Base-by-base conservation (phyloP, 768 basidiomycete species). In the Dictyophora rubrovolvata region DNA sequence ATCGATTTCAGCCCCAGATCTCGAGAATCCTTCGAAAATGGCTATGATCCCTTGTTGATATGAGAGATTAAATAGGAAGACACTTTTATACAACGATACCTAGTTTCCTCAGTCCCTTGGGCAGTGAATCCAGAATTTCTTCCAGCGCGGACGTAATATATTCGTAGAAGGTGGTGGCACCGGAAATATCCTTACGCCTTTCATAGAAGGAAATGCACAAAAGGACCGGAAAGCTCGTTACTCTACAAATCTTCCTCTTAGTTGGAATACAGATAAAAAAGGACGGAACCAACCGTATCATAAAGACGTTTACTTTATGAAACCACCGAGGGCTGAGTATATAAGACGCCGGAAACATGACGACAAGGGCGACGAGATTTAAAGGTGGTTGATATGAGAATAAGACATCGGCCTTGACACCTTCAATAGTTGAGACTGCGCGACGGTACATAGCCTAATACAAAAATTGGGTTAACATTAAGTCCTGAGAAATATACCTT, bases 301-400 rank as follows among this genome's bases (percentile, higher is more conserved):
- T 79, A 66, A 91, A 87, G 1, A 93, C 90, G 63, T 93, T 93
- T 65, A 88, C 89, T 75, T 97, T 97, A 69, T 98, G 95, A 69
- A 98, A 97, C 93, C 93, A 97, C 56, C 95, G 78, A n/a, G 93
- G 92, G 7, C 79, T 79, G n/a, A 96, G 75, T 54, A 93, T 71
- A 69, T 89, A 93, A 63, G 86, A 89, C 20, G 88, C 77, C 1
- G 96, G 93, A 62, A 93, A 76, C 79, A 99, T 87, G 62, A 95
- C 75, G 54, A 83, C 82, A 14, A 98, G 74, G 0, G 95, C 96
- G 48, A 94, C 61, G 6, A 97, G 71, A 69, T 98, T 99, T 66
- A 98, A 72, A 0, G 96, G 96, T 0, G 95, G 87, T 66, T 93
- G 91, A 69, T 97, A 97, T 21, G 89, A 93, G 69, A 96, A 97